Evolutionary conservation across 163 green algal genomes (phyloP), one percentile per base, ranked within the genome.

Genomic region (Prototheca wickerhamii): DNA sequence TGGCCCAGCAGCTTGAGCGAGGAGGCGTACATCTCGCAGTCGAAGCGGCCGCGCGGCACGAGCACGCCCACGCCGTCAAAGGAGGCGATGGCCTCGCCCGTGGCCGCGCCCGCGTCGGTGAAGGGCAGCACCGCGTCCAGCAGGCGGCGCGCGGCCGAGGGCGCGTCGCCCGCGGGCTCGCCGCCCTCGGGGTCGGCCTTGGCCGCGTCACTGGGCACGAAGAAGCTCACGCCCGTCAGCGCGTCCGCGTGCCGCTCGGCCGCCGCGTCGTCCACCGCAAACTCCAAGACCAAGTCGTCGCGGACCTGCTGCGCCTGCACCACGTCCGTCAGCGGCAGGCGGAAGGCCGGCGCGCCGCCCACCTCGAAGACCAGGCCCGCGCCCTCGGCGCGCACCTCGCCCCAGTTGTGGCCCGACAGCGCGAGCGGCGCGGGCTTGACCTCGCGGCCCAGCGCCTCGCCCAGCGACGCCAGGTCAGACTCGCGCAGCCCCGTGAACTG

Each of bases 221-320:
- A 83, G 66, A 98, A 97, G 31, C 69, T 75, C 67, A 98, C 89
- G 70, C 93, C 92, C 42, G 89, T 77, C 31, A 98, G 80, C 25
- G 82, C 72, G 72, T 98, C 92, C 56, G 92, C 78, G 26, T 69
- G 64, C 32, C 61, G 51, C 29, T 82, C 81, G 2, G 49, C 69
- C 10, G 78, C 70, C 10, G 79, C 82, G 68, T 91, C 86, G 61
- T 95, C 87, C 8, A 83, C 70, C 33, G 85, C 75, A 33, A 94
- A 84, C 70, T 94, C 83, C 26, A 94, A 69, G 67, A 86, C 75
- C 5, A 93, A 76, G 55, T 91, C 85, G 34, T 89, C 85, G 50
- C 84, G 70, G 3, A 53, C 66, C 43, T 80, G 78, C 60, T 82
- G 72, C 7, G 73, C 74, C 67, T 82, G 62, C 46, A 57, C 21